Evolutionary conservation across 768 basidiomycete species (phyloP).

Genomic region (Royoungia palumana): DNA sequence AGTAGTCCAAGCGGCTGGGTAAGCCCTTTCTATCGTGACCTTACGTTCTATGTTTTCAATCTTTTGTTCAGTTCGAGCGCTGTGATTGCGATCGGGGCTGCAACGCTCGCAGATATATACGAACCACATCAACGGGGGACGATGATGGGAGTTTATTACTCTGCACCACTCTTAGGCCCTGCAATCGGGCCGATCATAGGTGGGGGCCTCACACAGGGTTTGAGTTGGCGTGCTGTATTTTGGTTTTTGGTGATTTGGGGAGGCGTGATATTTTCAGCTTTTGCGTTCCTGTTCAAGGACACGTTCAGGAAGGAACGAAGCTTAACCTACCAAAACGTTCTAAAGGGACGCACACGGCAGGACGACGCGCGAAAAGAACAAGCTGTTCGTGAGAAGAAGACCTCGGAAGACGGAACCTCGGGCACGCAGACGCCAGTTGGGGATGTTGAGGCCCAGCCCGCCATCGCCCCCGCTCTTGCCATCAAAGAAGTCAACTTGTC

Average conservation of each 20-base stretch:
- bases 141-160: slow-evolving; percentile 80
- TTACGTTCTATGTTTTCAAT: background rate
- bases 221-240: slow-evolving; percentile 80
- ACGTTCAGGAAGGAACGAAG: slow-evolving; percentile 85
- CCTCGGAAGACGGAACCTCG: background rate
- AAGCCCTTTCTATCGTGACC: slow-evolving; percentile 7
- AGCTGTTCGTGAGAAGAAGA: slow-evolving; percentile 9
- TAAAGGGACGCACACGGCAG: slow-evolving; percentile 41
- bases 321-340: slow-evolving; percentile 66
- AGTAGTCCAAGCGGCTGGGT: slow-evolving; percentile 63
- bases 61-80: slow-evolving; percentile 50
- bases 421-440: slow-evolving; percentile 10
- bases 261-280: slow-evolving; percentile 50
- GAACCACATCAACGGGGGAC: slow-evolving; percentile 72
- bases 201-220: slow-evolving; percentile 60
- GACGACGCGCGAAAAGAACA: slow-evolving; percentile 4
- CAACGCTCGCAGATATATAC: slow-evolving; percentile 76
- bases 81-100: slow-evolving; percentile 61
- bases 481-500: slow-evolving; percentile 49
- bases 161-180: slow-evolving; percentile 73
- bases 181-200: slow-evolving; percentile 68
- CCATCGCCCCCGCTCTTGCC: slow-evolving; percentile 7
- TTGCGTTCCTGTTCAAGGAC: slow-evolving; percentile 71
- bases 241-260: slow-evolving; percentile 75
- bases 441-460: slow-evolving; percentile 24